Evolutionary conservation across 148 eudicot genomes (phyloP).

Genomic region (Rhododendron henanense): DNA sequence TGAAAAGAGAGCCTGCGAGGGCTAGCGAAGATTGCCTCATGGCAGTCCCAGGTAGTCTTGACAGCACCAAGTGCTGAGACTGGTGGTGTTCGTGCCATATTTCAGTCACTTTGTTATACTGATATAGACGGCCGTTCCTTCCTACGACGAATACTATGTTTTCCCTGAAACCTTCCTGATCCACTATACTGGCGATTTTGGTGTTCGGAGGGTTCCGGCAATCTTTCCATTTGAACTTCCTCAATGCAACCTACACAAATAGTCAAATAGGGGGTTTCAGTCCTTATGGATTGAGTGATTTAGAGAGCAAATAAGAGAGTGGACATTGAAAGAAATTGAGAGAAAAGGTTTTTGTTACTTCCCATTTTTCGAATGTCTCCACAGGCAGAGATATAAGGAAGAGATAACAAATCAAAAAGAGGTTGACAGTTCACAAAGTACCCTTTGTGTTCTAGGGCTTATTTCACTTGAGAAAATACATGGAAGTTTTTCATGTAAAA

Average conservation of each 20-base stretch:
- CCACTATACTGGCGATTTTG: slow-evolving; percentile 71
- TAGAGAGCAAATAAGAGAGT: not conserved
- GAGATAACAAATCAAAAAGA: not conserved
- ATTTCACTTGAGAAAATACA: not conserved
- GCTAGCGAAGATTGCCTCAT: slow-evolving; percentile 47
- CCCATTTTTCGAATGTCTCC: not conserved
- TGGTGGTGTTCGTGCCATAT: slow-evolving; percentile 82
- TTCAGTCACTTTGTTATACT: slow-evolving; percentile 68
- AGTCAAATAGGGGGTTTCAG: not conserved
- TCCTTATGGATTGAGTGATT: not conserved
- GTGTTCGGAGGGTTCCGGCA: slow-evolving; percentile 59
- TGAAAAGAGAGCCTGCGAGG: slow-evolving; percentile 61
- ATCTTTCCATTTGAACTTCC: slow-evolving; percentile 82
- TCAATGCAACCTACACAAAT: slow-evolving; percentile 52
- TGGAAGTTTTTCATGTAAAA: not conserved
- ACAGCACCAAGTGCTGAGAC: slow-evolving; percentile 68
- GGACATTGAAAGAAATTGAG: not conserved
- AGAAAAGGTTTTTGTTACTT: not conserved
- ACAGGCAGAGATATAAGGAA: not conserved
- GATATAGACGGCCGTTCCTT: slow-evolving; percentile 58
- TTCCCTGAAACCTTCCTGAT: slow-evolving; percentile 68
- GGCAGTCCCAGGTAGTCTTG: slow-evolving; percentile 65
- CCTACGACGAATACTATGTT: slow-evolving; percentile 67
- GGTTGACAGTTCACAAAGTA: not conserved
- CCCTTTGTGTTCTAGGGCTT: not conserved